Percentiles rank a stretch among this genome's conserved stretches.
Evolutionary conservation across 306 rosid genomes (phyloP).

Genomic region (Quercus gilva): DNA sequence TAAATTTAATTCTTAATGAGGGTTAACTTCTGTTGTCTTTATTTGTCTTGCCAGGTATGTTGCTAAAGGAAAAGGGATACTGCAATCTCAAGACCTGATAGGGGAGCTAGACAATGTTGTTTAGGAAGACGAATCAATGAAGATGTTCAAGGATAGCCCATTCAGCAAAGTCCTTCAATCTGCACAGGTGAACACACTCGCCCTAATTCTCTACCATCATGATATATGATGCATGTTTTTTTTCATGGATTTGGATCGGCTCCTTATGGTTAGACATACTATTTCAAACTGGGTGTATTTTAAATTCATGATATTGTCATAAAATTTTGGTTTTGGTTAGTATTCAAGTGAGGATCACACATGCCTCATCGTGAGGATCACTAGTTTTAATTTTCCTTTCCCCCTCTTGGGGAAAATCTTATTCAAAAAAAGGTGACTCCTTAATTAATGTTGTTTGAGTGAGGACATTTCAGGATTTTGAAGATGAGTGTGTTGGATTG

Average conservation of each 20-base stretch:
- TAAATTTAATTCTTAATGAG: no score
- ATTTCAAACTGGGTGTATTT: no score
- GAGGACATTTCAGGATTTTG: no score
- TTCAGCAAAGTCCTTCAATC: constrained; percentile 52
- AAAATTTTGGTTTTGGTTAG: no score
- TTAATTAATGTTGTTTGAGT: no score
- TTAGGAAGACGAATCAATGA: constrained; percentile 27
- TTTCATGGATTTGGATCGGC: neutral
- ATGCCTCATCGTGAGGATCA: no score
- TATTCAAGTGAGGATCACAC: no score
- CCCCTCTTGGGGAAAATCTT: no score
- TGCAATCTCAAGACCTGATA: constrained; percentile 35
- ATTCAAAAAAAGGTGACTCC: no score
- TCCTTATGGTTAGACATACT: neutral
- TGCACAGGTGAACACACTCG: constrained; percentile 38
- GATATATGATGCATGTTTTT: neutral
- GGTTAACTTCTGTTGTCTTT: neutral
- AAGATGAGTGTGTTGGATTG: no score
- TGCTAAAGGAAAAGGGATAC: constrained; percentile 43
- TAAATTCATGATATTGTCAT: no score
- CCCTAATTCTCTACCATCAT: neutral
- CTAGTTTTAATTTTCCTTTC: no score
- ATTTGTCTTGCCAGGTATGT: constrained; percentile 35
- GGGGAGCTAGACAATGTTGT: constrained; percentile 33
- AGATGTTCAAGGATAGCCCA: constrained; percentile 39